Percentiles rank a stretch among this genome's conserved stretches.
Evolutionary conservation across 306 rosid genomes (phyloP).

Genomic region (Cicer bijugum): DNA sequence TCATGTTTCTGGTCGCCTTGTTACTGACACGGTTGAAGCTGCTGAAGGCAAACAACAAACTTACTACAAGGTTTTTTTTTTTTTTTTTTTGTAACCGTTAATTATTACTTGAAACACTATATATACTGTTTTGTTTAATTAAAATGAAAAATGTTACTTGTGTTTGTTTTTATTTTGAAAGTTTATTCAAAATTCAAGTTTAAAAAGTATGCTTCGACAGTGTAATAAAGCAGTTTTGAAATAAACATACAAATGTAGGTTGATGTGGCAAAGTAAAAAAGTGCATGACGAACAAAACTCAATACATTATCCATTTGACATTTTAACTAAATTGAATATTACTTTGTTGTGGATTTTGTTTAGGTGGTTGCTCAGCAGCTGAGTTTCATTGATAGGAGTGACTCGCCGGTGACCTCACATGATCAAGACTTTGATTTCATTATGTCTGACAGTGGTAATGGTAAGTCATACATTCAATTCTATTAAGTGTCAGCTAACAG

Average conservation of each 20-base stretch:
- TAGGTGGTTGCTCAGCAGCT: conserved; percentile 88
- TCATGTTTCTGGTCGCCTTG: conserved; percentile 77
- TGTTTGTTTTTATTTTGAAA: neutral
- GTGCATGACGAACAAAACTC: too few species aligned
- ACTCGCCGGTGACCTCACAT: conserved; percentile 41
- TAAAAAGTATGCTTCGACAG: too few species aligned
- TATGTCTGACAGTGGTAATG: conserved; percentile 51
- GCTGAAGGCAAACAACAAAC: conserved; percentile 78
- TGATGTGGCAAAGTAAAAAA: too few species aligned
- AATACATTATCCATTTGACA: too few species aligned
- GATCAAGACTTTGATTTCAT: conserved; percentile 60
- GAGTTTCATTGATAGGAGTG: conserved; percentile 73
- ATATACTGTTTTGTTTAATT: too few species aligned
- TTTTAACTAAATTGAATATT: neutral
- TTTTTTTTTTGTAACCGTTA: neutral
- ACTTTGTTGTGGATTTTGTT: conserved; percentile 34
- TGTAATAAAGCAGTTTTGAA: too few species aligned
- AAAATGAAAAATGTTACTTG: neutral
- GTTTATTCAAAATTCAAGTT: neutral
- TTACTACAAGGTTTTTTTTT: conserved; percentile 74
- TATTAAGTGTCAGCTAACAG: too few species aligned
- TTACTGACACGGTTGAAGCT: conserved; percentile 70
- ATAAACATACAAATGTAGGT: too few species aligned
- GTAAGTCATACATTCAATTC: conserved; percentile 42
- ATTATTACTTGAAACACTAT: neutral